Evolutionary conservation across 257 asterid genomes (phyloP).

Genomic region (Nicotiana otophora): DNA sequence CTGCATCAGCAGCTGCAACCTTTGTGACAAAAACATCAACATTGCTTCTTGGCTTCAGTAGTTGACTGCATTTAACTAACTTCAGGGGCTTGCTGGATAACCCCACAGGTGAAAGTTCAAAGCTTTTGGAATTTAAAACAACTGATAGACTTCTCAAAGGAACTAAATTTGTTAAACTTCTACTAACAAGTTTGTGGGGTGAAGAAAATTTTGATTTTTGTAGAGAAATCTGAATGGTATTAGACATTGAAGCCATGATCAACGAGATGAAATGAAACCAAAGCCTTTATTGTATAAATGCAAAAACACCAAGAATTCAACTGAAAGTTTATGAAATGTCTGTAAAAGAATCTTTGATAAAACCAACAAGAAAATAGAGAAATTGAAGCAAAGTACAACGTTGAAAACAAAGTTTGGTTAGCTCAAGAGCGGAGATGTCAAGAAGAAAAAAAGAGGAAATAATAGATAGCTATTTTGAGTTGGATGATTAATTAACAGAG

Average conservation of each 20-base stretch:
- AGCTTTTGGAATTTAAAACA: not conserved
- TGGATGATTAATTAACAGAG: slow-evolving; percentile 22
- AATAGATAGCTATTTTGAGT: slow-evolving; percentile 68
- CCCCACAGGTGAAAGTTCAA: not conserved
- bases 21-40: not conserved
- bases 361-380: not conserved
- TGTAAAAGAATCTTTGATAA: not conserved
- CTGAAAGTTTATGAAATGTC: not conserved
- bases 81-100: not conserved
- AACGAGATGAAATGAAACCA: not conserved
- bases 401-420: not conserved
- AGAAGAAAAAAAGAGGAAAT: slow-evolving; percentile 35
- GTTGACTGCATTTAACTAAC: not conserved
- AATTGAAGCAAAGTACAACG: not conserved
- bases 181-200: not conserved
- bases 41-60: not conserved
- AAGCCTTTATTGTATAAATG: not conserved
- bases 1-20: not conserved
- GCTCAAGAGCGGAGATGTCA: slow-evolving; percentile 26
- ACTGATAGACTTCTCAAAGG: not conserved
- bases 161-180: not conserved
- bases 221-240: not conserved
- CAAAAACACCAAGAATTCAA: not conserved
- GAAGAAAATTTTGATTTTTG: not conserved
- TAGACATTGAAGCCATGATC: not conserved